These are phyloP conservation scores for Metschnikowia peoriensis DNA, from an alignment of 805 yeast species.

Conservation along the genomic window DNA sequence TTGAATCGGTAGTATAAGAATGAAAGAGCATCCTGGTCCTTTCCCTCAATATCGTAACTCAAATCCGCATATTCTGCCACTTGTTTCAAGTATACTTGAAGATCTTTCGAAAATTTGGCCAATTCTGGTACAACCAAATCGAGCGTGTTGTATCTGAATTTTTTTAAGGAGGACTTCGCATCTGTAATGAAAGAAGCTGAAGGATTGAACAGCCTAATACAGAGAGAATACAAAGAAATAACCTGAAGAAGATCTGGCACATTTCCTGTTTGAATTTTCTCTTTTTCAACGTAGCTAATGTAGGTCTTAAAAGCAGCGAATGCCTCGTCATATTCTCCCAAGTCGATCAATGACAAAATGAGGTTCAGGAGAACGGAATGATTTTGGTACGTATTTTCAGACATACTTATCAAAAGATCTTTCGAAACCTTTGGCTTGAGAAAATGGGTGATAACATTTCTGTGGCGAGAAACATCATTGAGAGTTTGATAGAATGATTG, in stretches of 20 bases:
- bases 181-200: slow-evolving; percentile 24
- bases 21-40: slow-evolving; percentile 22
- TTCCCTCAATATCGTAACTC: slow-evolving; percentile 25
- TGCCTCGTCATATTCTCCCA: slow-evolving; percentile 43
- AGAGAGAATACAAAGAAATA: slow-evolving; percentile 32
- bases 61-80: slow-evolving; percentile 26
- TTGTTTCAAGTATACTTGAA: slow-evolving; percentile 25
- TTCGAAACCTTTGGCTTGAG: slow-evolving; percentile 27
- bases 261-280: slow-evolving; percentile 31
- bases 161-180: slow-evolving; percentile 8
- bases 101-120: slow-evolving; percentile 17
- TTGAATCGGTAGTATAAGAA: slow-evolving; percentile 38
- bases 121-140: slow-evolving; percentile 23
- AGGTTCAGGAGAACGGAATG: slow-evolving; percentile 31
- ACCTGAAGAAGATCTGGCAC: slow-evolving; percentile 33
- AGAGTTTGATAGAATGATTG: slow-evolving; percentile 32
- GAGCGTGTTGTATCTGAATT: slow-evolving; percentile 27
- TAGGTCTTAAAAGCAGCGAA: slow-evolving; percentile 42
- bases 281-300: slow-evolving; percentile 31
- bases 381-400: slow-evolving; percentile 38
- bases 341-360: slow-evolving; percentile 31
- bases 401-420: slow-evolving; percentile 28
- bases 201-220: slow-evolving; percentile 38
- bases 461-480: slow-evolving; percentile 20
- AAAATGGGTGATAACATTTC: slow-evolving; percentile 11